Base-by-base conservation (phyloP, 2,329 filamentous ascomycete species). In the Penicillium sp. region DNA sequence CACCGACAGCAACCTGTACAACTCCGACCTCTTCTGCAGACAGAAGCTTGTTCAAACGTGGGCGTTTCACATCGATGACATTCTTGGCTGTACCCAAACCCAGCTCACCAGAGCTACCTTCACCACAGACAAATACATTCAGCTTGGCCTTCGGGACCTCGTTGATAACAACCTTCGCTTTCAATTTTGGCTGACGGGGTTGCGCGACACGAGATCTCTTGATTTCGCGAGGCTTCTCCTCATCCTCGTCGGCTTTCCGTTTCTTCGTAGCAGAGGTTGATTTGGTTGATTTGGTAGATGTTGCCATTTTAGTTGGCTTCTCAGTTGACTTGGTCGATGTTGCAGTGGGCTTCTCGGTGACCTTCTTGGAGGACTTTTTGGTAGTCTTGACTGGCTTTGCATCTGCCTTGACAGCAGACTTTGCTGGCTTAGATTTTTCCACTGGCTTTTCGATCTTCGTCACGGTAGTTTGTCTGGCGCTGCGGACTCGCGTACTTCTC, bases 61-160 rank as follows among this genome's bases (percentile, higher is more conserved):
- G 91, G 31, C 87, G 84, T 78, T 88, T 89, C 65, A 91, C 87
- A 64, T 92, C 87, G 63, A 89, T 84, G 40, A 82, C 77, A 65
- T 85, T 85, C 70, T 84, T 86, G 59, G 82, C 84, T 2, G 81
- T 75, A 38, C 91, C 91, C 19, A 95, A 83, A 38, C 90, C 91
- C 44, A 95, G 87, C 77, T 95, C 91, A 64, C 90, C 90, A n/a
- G 86, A 87, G 60, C 84, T 84, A 38, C 90, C 90, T 72, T 91
- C 89, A 51, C 91, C 91, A 66, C 91, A 93, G 51, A 92, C 88
- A 68, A 87, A 93, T 58, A 94, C 79, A 68, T 92, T 86, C 57
- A 94, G 81, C 29, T 67, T 68, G 38, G 68, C 62, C 16, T 68
- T 72, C 7, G 88, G 88, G 16, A 82, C 79, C 25, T 82, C 71